A percentile compares a stretch with the other conserved stretches of the same genome.
Conservation (phyloP, 768 basidiomycete species). For the Leccinum ochraceum region DNA sequence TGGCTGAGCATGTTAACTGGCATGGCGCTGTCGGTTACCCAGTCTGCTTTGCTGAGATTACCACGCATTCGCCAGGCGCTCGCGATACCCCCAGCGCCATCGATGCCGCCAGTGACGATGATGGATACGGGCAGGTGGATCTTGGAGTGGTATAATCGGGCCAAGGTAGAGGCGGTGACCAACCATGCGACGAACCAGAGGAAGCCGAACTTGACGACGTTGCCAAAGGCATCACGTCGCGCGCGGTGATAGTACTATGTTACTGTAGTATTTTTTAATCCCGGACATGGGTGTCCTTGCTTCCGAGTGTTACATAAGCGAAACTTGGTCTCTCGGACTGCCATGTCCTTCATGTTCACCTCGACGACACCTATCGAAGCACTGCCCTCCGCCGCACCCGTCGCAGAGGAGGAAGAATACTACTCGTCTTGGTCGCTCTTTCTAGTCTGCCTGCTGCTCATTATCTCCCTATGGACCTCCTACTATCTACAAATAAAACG, state of each 20-base stretch:
- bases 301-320: conserved; percentile 23
- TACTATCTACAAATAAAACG: conserved; percentile 98
- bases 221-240: conserved; percentile 25
- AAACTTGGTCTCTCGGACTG: not conserved
- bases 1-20: conserved; percentile 59
- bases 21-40: conserved; percentile 45
- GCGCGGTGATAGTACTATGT: not conserved
- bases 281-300: not conserved
- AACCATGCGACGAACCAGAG: conserved; percentile 9
- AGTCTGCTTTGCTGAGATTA: conserved; percentile 47
- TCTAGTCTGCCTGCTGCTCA: conserved; percentile 88
- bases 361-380: conserved; percentile 34
- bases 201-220: conserved; percentile 26
- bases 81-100: conserved; percentile 30
- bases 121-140: conserved; percentile 21
- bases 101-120: conserved; percentile 29
- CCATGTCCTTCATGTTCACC: conserved; percentile 41
- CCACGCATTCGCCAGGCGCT: conserved; percentile 42
- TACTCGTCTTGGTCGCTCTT: conserved; percentile 95
- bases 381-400: conserved; percentile 36
- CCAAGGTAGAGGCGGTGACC: conserved; percentile 2
- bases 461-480: conserved; percentile 92
- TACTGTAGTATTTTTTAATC: conserved; percentile 1
- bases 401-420: conserved; percentile 80
- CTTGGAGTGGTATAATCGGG: conserved; percentile 20